Percentiles rank a stretch among this genome's conserved stretches.
Conservation (phyloP, 441 rosid species). For the Omphalea diandra region DNA sequence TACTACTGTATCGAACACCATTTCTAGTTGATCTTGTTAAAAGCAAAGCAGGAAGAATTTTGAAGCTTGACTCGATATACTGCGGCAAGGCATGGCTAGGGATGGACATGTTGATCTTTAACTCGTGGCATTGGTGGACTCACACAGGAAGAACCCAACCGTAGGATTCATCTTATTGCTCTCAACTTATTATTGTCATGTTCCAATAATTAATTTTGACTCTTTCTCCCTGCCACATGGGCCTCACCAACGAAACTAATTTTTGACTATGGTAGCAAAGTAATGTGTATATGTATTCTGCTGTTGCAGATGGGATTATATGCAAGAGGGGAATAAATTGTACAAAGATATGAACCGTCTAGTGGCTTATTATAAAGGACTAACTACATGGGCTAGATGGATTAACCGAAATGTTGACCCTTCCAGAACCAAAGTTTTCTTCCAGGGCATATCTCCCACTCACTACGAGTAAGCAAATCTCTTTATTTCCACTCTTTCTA, state of each 20-base stretch:
- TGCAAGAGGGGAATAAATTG: constrained; percentile 32
- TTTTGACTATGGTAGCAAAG: no score
- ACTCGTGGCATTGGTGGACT: constrained; percentile 95
- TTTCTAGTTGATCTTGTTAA: constrained; percentile 64
- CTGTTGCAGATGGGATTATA: constrained; percentile 50
- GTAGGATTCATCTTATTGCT: constrained; percentile 25
- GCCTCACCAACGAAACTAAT: no score
- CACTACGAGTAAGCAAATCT: constrained; percentile 41
- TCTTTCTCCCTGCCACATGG: no score
- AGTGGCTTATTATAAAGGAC: constrained; percentile 44
- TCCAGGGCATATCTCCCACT: constrained; percentile 56
- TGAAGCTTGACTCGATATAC: constrained; percentile 51
- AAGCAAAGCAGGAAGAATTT: constrained; percentile 36
- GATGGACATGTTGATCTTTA: constrained; percentile 55
- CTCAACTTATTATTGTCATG: background rate
- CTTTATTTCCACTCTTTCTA: background rate
- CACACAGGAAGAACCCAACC: constrained; percentile 65
- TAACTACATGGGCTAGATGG: constrained; percentile 65
- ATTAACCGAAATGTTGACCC: constrained; percentile 38
- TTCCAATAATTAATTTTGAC: background rate
- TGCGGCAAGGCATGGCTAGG: constrained; percentile 53
- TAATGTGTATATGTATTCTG: no score
- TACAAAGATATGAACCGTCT: constrained; percentile 52
- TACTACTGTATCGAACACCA: constrained; percentile 59
- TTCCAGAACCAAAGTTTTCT: constrained; percentile 42